Base-by-base conservation (phyloP, 208 protist species). In the Novymonas esmeraldas region DNA sequence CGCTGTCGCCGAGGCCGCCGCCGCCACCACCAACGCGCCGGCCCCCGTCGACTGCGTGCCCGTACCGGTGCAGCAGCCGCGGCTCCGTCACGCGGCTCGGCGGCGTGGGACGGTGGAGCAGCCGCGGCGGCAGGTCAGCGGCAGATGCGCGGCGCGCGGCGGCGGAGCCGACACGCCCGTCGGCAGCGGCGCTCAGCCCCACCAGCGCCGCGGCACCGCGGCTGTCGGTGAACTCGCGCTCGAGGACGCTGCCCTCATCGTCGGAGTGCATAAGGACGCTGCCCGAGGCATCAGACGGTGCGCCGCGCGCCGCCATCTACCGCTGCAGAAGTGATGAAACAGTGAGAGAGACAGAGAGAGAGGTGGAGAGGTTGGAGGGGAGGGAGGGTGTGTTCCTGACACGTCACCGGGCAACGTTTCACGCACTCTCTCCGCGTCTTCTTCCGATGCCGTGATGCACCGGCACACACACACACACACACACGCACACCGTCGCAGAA, bases 1-100 rank as follows among this genome's bases (percentile, higher is more conserved):
- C 20, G 44, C 70, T 76, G 55, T 76, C 70, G 16, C 34, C 54
- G 24, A 76, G 59, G 39, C 49, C 55, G 42, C 41, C 55, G 6
- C 3, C 36, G 28, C 9, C 22, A 18, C 3, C 22, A 18, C 26
- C 29, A 9, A 3, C 49, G 31, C 49, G 20, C 3, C 13, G 49
- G 36, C 36, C 36, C 7, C 36, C 36, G 36, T 11, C 36, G 5
- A 11, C 36, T 5, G 36, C 28, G 20, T 13, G n/a, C 44, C 34
- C 16, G 54, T 4, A 1, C 13, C 20, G 13, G 34, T 44, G 54
- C 20, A 44, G 1, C 54, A 39, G 54, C n/a, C n/a, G 31, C 20
- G 18, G 20, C 13, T 59, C n/a, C n/a, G n/a, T n/a, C n/a, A n/a
- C n/a, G n/a, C n/a, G n/a, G n/a, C n/a, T n/a, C n/a, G n/a, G n/a